These are phyloP conservation scores for Pseudopyricularia cyperi DNA, from an alignment of 2,329 filamentous ascomycete species.

Conservation along the genomic window DNA sequence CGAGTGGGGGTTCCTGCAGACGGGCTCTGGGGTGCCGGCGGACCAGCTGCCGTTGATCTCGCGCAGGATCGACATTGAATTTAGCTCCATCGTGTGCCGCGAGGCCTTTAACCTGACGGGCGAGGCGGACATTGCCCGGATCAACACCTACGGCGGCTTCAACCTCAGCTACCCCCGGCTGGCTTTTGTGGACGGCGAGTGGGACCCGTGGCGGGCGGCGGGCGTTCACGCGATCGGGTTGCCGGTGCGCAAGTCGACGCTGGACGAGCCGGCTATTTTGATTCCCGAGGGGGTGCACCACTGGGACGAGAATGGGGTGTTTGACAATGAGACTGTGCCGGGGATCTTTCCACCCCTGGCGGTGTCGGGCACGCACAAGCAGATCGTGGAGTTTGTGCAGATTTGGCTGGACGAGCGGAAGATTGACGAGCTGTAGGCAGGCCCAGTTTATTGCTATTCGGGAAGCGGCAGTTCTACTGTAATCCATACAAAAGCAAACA, in stretches of 20 bases:
- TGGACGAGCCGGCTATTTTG: constrained; percentile 57
- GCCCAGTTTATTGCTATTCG: background rate
- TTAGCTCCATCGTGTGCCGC: constrained; percentile 47
- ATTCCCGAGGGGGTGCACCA: constrained; percentile 63
- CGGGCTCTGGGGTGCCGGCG: constrained; percentile 54
- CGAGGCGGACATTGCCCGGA: constrained; percentile 46
- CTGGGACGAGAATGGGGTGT: constrained; percentile 64
- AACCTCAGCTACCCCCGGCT: constrained; percentile 61
- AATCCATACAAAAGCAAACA: too few relatives aligned
- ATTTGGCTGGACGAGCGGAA: constrained; percentile 9
- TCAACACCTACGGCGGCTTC: constrained; percentile 69
- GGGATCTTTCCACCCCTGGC: constrained; percentile 40
- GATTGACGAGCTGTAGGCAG: background rate
- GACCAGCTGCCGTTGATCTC: constrained; percentile 58
- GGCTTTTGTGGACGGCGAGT: constrained; percentile 64
- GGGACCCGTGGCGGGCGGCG: constrained; percentile 68
- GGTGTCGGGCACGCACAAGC: constrained; percentile 23
- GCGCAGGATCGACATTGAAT: constrained; percentile 52
- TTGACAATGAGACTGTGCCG: constrained; percentile 45
- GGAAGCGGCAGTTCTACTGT: too few relatives aligned
- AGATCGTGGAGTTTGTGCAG: constrained; percentile 8
- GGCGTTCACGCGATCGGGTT: constrained; percentile 56
- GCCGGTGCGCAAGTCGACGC: constrained; percentile 42
- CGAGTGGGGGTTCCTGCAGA: constrained; percentile 67
- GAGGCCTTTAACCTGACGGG: constrained; percentile 56